A percentile compares a stretch with the other conserved stretches of the same genome.
Evolutionary conservation across 2,329 filamentous ascomycete species (phyloP).

Genomic region (Alternaria alternata): DNA sequence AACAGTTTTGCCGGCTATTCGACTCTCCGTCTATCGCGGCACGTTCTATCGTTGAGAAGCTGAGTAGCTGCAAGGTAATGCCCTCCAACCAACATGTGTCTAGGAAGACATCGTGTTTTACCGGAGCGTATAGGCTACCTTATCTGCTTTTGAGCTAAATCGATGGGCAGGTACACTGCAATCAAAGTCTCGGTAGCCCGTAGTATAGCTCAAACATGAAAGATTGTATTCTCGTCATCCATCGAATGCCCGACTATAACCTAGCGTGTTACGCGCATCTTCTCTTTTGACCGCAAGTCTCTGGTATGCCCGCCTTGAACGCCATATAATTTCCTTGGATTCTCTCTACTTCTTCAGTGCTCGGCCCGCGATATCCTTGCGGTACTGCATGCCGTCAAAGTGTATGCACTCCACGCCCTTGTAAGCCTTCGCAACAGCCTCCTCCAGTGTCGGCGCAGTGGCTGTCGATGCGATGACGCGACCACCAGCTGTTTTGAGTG

Average conservation of each 20-base stretch:
- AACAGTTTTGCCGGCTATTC: background rate
- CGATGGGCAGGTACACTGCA: too few relatives aligned
- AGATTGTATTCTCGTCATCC: background rate
- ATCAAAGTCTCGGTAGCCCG: too few relatives aligned
- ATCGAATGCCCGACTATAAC: background rate
- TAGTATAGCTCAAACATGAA: too few relatives aligned
- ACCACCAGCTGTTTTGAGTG: slow-evolving; percentile 81
- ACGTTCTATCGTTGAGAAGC: background rate
- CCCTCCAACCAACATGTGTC: background rate
- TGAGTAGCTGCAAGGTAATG: background rate
- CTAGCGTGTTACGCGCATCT: background rate
- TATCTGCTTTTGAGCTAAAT: too few relatives aligned
- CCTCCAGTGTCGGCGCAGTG: slow-evolving; percentile 75
- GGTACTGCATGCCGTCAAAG: slow-evolving; percentile 89
- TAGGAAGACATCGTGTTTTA: background rate
- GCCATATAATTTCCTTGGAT: background rate
- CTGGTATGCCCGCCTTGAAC: slow-evolving; percentile 8
- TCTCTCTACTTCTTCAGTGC: slow-evolving; percentile 49
- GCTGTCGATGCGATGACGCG: slow-evolving; percentile 94
- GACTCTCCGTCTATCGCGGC: background rate
- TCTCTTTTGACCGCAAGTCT: background rate
- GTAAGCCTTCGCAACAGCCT: slow-evolving; percentile 89
- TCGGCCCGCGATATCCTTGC: slow-evolving; percentile 83
- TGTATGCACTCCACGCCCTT: slow-evolving; percentile 79
- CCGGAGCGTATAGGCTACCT: background rate